Evolutionary conservation across 2,329 filamentous ascomycete species (phyloP), one percentile per base, ranked within the genome.

Genomic region (Bipolaris zeicola): DNA sequence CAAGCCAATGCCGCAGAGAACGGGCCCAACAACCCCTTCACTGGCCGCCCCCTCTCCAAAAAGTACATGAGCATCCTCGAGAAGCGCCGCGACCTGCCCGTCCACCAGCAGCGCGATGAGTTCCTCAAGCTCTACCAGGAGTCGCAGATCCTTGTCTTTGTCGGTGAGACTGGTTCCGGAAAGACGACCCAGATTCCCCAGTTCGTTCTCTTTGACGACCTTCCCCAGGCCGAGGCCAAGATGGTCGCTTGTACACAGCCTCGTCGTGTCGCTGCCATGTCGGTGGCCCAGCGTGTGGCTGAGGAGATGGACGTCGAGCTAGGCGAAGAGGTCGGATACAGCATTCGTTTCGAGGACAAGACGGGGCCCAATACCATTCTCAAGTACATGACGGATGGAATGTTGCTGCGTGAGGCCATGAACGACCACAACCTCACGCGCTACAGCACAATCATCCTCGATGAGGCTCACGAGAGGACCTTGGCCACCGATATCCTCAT

Each of bases 341-440:
- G 91, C 6, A 96, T 99, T 72, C 91, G 95, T 74, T 99, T 99
- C 73, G 95, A 99, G 72, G 95, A 99, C 78, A 90, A 89, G 73
- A 97, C 94, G 0, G 91, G 89, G 62, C 87, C 91, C 1, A 84
- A 88, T 16, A 99, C 95, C 1, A 91, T 89, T 71, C 96, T 99
- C 81, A 99, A 99, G 80, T 99, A 99, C 80, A 97, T 99, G 94
- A 99, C 95, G 14, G 95, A 99, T 70, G 95, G 95, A 77, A 98
- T 98, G 91, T 85, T 99, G 74, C 88, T 97, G 78, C 86, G 95
- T 80, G 95, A 99, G 79, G 92, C 97, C 73, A 83, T 99, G 49
- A 84, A 97, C 65, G 95, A 99, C 73, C 90, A 93, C 0, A 90
- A 96, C 67, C 80, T 99, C 64, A 90, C 85, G 70, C 87, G 90